These are phyloP conservation scores for Citrus glauca DNA, from an alignment of 345 rosid species.

Conservation along the genomic window DNA sequence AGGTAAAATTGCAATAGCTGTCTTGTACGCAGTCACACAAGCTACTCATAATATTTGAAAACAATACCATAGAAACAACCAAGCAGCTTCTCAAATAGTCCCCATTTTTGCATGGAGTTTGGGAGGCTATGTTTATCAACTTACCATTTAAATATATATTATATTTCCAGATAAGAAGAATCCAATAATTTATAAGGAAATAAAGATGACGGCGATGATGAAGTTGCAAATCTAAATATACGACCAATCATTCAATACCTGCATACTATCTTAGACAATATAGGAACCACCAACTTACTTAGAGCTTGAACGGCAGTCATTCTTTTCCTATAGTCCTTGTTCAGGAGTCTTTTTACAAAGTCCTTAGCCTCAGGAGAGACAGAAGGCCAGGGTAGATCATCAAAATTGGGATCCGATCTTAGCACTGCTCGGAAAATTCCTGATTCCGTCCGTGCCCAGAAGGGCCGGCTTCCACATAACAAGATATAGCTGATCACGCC, in stretches of 20 bases:
- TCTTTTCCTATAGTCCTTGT: conserved; percentile 79
- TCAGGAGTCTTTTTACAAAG: conserved; percentile 78
- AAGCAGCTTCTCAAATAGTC: not conserved
- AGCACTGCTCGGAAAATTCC: conserved; percentile 82
- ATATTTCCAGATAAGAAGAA: not conserved
- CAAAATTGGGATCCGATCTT: conserved; percentile 70
- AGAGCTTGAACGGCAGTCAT: conserved; percentile 87
- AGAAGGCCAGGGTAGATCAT: conserved; percentile 80
- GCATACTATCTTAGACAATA: not conserved
- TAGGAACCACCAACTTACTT: conserved; percentile 40
- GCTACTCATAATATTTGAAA: not conserved
- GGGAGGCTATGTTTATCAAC: not conserved
- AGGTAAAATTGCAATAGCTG: not conserved
- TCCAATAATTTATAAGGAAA: not conserved
- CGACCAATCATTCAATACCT: not conserved
- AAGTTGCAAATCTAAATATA: not conserved
- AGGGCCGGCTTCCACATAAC: conserved; percentile 83
- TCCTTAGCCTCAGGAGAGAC: conserved; percentile 72
- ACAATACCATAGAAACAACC: not conserved
- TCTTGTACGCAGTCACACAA: not conserved
- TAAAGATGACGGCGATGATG: not conserved
- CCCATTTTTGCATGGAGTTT: not conserved
- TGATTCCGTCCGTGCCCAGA: conserved; percentile 87
- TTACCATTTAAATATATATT: not conserved
- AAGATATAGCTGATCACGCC: conserved; percentile 79